Evolutionary conservation across 257 asterid species (phyloP), one percentile per base, ranked within the genome.

Genomic region (Penstemon eatonii): DNA sequence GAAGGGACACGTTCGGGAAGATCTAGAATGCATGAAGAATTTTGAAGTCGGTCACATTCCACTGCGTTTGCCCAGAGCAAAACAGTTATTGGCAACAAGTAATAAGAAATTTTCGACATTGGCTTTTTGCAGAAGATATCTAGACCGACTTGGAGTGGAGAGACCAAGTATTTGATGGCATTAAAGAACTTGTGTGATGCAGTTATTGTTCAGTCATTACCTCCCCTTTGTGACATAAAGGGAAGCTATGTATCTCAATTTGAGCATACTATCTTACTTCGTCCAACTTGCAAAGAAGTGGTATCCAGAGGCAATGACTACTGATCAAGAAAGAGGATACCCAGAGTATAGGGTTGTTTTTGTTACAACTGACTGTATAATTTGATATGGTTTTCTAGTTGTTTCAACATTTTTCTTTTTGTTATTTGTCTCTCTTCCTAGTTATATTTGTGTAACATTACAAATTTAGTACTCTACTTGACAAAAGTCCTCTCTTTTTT

Each of bases 201-300:
- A 75, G 99, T 96, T 68, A 82, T 94, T 8, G 88, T 94, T 80
- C 90, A 94, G 99, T 86, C 97, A n/a, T 89, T 77, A 47, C 99
- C 99, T 75, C 99, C 99, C 11, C 88, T 94, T 7, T 94, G 99
- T 68, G 99, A 94, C 79, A 52, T 67, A 47, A 94, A 87, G 79
- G 97, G 99, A 54, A 87, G 99, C 85, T 89, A 91, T 44, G 91
- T 94, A 56, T 89, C 97, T 51, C 99, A 94, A 73, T 86, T 87
- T 36, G 99, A 93, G 92, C 97, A 93, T 61, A 93, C 99, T 47
- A 88, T 93, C 74, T 83, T 93, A 73, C 97, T 93, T 54, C 99
- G 96, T 68, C 99, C 99, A 18, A 93, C 99, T 15, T 93, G 99
- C 94, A 93, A 93, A 78, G 99, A 94, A 85, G 99, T 94, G 46